Base-by-base conservation (phyloP, 192 early-diverging fungal genomes). In the Powellomyces hirtus region DNA sequence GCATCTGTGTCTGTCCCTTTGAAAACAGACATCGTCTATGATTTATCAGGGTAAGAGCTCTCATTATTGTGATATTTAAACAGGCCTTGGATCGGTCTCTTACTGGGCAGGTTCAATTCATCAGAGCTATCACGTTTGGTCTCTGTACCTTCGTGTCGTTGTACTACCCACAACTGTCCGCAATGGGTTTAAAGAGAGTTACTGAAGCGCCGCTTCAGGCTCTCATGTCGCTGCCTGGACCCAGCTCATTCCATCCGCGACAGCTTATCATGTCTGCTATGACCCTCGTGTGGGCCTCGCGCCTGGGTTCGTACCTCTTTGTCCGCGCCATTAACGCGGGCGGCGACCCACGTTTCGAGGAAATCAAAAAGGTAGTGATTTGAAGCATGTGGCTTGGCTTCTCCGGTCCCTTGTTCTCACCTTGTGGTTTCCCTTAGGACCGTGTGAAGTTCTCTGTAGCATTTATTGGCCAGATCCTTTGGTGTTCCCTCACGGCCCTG, bases 291-390 rank as follows among this genome's bases (percentile, higher is more conserved):
- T 77, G 76, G 76, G 70, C 76, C 8, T n/a, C 33, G 2, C 66
- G 76, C 5, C 59, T 78, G 4, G 37, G 58, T 8, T 14, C 42
- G 14, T 59, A 57, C 40, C 66, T 78, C 6, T 50, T 65, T 24
- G 14, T 30, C 0, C 72, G 77, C 29, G 72, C 71, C 14, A 49
- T 75, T 45, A 20, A 62, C 2, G 26, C 70, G 10, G 69, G 66
- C 14, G 63, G 71, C 27, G 77, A 78, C 66, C 29, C 62, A 18
- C 77, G 77, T 14, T 78, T 78, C 49, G 69, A 78, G 36, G 31
- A 67, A 34, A 71, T 78, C 60, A 74, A 74, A 51, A 37, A 62
- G n/a, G n/a, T n/a, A n/a, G n/a, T n/a, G n/a, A n/a, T n/a, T n/a
- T n/a, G n/a, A n/a, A n/a, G n/a, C n/a, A n/a, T n/a, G n/a, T n/a